Conservation (phyloP, 345 rosid genomes). For the Clausena lansium region DNA sequence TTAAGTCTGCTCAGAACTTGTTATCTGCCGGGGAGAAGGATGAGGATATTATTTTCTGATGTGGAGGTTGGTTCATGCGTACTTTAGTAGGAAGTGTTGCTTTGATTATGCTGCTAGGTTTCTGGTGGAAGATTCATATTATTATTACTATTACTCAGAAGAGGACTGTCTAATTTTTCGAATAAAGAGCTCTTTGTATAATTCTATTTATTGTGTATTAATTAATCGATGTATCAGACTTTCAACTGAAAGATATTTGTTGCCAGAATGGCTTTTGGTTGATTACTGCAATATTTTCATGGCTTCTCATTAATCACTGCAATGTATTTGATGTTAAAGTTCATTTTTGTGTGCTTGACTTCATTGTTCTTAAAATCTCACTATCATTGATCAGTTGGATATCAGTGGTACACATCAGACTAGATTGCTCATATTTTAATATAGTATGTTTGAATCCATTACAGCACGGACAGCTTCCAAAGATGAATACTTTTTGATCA, state of each 20-base stretch:
- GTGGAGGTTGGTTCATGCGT: background rate
- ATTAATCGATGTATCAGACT: background rate
- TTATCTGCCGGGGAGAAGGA: conserved; percentile 64
- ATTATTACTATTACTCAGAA: conserved; percentile 4
- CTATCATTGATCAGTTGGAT: background rate
- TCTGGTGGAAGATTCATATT: background rate
- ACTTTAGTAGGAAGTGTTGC: conserved; percentile 20
- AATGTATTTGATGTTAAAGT: background rate
- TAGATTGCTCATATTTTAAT: background rate
- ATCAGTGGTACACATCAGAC: background rate
- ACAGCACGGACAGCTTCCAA: background rate
- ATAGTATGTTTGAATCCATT: background rate
- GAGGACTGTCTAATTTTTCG: background rate
- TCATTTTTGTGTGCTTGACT: background rate
- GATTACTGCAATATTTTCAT: conserved; percentile 4
- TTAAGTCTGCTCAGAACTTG: conserved; percentile 56
- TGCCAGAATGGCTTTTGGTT: background rate
- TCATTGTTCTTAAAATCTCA: background rate
- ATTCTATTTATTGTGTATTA: conserved; percentile 23
- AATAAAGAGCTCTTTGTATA: conserved; percentile 26
- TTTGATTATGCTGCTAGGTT: conserved; percentile 14
- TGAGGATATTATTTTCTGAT: conserved; percentile 78
- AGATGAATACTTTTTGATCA: background rate
- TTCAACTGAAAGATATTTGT: background rate
- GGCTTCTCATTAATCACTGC: background rate